Evolutionary conservation across 768 basidiomycete species (phyloP), one percentile per base, ranked within the genome.

Genomic region (Pisolithus microcarpus): DNA sequence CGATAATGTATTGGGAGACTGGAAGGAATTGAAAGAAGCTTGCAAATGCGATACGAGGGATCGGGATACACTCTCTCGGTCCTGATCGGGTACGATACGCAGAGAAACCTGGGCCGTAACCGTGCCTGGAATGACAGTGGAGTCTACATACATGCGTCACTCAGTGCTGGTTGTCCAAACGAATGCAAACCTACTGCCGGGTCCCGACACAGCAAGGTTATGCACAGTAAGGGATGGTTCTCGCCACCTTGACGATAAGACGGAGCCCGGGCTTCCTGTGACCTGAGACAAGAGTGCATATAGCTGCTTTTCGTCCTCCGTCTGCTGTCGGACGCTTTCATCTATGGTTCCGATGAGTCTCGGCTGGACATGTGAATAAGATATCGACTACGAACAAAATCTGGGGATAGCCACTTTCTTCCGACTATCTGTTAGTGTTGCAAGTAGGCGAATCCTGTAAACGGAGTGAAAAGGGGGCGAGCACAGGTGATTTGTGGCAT

Each of bases 71-170:
- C 72, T 75, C 7, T 85, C 79, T 4, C 94, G 70, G 50, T 84
- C 79, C 66, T 98, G 95, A 61, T 98, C 91, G 1, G 95, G 95
- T 0, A 99, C 95, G 57, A 97, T 87, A 11, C 95, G 88, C 52
- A 98, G 67, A 5, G 91, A 95, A 6, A 97, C 76, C 55, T 89
- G 84, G 1, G 93, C 82, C n/a, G 78, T 81, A 24, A 95, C 91
- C 8, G 73, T 77, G 1, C 83, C 81, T 0, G 95, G 93, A 42
- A 98, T 98, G 52, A 97, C 82, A 1, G 95, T 95, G 4, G 86
- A 73, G 63, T 90, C 89, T 91, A 46, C 19, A 24, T 7, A 9
- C 31, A 15, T 49, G 16, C 34, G 34, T 4, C 36, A 40, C 46
- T 40, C 6, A 44, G 26, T 26, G 26, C 18, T n/a, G 15, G n/a